Evolutionary conservation across 805 yeast species (phyloP), one percentile per base, ranked within the genome.

Genomic region (Candida palmyrensis): DNA sequence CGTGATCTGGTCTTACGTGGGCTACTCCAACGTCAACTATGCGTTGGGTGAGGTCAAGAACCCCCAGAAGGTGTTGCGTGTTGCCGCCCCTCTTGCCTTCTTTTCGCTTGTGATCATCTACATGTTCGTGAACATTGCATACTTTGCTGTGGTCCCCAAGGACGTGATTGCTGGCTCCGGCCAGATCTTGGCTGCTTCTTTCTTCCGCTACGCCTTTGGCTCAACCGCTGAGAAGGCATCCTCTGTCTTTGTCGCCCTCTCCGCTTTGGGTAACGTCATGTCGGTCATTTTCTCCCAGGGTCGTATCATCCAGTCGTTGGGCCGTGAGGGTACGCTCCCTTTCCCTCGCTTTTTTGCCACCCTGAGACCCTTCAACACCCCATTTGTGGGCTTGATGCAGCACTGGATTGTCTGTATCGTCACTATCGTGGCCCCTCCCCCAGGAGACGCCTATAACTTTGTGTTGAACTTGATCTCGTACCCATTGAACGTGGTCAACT

Each of bases 361-460:
- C 31, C 75, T 78, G 27, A 77, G 59, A 49, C 94, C 94, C 4
- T 81, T 82, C 57, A 73, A 72, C 44, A 68, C 92, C 2, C 95
- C 95, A 27, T 57, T 75, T 41, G 73, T 77, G 27, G 94, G 90
- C 32, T 62, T 85, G 33, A 66, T 79, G 45, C 82, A 82, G 55
- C 94, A 85, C 53, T 84, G 85, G 75, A 55, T 79, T 29, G 79
- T 84, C 12, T 82, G 89, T 62, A 58, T 81, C 25, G 66, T 85
- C 33, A 78, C 87, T 30, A 75, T 86, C 39, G 50, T 83, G 29
- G 92, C 90, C 3, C 85, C 86, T 26, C 65, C 65, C 26, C 90
- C 92, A 13, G 94, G 92, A 37, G 94, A 84, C 51, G 94, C 94
- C 30, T 85, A 83, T 63, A 81, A 82, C 56, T 82, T 86, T 53